Evolutionary conservation across 2,329 filamentous ascomycete genomes (phyloP), one percentile per base, ranked within the genome.

Genomic region (Colletotrichum sp.): DNA sequence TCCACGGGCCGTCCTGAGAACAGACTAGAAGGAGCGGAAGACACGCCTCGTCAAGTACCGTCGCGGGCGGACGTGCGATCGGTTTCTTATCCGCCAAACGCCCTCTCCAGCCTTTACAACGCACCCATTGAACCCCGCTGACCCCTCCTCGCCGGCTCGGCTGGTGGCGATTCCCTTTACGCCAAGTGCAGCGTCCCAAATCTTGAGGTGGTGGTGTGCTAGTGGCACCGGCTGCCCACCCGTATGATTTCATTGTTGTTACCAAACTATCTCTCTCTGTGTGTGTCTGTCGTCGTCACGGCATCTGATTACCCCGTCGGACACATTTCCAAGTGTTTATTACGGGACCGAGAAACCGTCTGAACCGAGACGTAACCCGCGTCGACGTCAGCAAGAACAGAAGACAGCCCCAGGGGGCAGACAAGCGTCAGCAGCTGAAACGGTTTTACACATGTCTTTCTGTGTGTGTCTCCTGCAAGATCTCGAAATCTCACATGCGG

Each of bases 151-250:
- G n/a, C 30, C 30, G 66, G 28, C 34, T 68, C 39, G 55, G 49
- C 44, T 49, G 70, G 70, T 73, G 74, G 74, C 74, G 70, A 73
- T 52, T 68, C 26, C 28, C 16, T 70, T 21, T 21, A 62, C 26
- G 64, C 74, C 70, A 73, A 65, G 34, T 57, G 39, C 30, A 66
- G 57, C 65, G 34, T 69, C 44, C 64, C 57, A 55, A 32, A 34
- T 52, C 69, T 16, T n/a, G 18, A 30, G 36, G 15, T 52, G n/a
- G 68, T 34, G 68, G 68, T 72, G 52, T 67, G 68, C 30, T 63
- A 18, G 69, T 63, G 39, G 55, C 69, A 72, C 49, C 62, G 28
- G 24, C 24, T 6, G 65, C 34, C 57, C 36, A 60, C 32, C 16
- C 13, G 13, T 28, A 68, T 65, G 44, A 73, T 65, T 52, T 72